Evolutionary conservation across 2,329 filamentous ascomycete genomes (phyloP).

Genomic region (Aspergillus intermedius): DNA sequence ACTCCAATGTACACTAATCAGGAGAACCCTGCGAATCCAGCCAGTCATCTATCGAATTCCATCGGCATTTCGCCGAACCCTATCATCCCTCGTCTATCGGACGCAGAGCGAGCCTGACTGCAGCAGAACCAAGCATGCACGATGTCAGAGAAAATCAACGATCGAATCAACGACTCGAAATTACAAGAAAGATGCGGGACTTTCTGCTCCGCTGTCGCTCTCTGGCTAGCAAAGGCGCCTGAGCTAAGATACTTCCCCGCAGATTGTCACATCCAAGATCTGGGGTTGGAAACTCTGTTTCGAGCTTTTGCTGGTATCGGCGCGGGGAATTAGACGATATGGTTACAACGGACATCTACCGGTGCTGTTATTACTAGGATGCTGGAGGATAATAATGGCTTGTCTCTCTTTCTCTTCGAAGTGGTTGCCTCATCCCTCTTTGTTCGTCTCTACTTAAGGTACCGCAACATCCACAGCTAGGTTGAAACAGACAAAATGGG

Average conservation of each 20-base stretch:
- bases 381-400: neutral
- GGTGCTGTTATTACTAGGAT: neutral
- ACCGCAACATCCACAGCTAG: neutral
- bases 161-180: neutral
- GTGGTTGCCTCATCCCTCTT: constrained; percentile 46
- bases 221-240: neutral
- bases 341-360: neutral
- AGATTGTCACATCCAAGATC: neutral
- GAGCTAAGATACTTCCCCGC: neutral
- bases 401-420: neutral
- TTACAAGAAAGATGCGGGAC: neutral
- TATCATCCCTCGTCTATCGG: neutral
- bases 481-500: constrained; percentile 44
- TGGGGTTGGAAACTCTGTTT: neutral
- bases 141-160: neutral
- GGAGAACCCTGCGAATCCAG: neutral
- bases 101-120: neutral
- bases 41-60: neutral
- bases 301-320: constrained; percentile 30
- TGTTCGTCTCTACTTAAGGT: neutral
- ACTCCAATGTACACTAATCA: too few species aligned
- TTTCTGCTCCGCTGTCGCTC: neutral
- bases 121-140: neutral
- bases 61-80: neutral
- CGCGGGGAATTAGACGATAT: neutral